Percentiles rank a stretch among this genome's conserved stretches.
phyloP scores from a whole-genome alignment of 2,329 filamentous ascomycete species.

The Trichoderma koningiopsis region DNA sequence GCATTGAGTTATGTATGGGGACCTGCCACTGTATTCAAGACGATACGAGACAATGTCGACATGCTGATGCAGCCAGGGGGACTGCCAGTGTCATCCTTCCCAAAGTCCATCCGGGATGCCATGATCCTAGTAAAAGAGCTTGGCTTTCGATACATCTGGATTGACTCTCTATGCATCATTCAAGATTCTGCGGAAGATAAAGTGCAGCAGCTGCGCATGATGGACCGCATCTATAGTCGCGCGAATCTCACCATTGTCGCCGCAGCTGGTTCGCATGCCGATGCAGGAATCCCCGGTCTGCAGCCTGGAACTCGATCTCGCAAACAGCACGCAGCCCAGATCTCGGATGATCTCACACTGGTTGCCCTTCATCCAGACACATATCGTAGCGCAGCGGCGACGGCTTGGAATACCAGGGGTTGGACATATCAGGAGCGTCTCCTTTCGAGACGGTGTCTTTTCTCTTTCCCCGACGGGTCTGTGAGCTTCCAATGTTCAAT shows the following conservation, averaged over 20 bases:
- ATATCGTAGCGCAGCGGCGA: not conserved
- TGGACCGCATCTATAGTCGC: constrained; percentile 24
- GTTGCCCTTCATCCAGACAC: constrained; percentile 13
- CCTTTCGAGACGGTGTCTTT: constrained; percentile 16
- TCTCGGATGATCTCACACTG: constrained; percentile 6
- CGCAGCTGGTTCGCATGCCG: constrained; percentile 16
- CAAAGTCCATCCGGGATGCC: constrained; percentile 23
- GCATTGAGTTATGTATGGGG: constrained; percentile 26
- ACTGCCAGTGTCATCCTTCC: not conserved
- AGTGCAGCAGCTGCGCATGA: constrained; percentile 21
- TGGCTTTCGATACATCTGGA: constrained; percentile 26
- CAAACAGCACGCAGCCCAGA: constrained; percentile 6
- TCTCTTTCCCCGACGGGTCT: constrained; percentile 16
- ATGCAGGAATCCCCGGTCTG: constrained; percentile 13
- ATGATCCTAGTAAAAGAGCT: constrained; percentile 20
- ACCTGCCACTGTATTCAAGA: constrained; percentile 6
- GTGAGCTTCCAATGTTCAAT: constrained; percentile 21
- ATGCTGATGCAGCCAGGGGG: constrained; percentile 12
- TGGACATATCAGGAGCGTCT: constrained; percentile 24
- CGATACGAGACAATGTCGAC: constrained; percentile 6
- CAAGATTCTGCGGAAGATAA: constrained; percentile 22
- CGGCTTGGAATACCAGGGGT: constrained; percentile 13
- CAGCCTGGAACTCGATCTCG: not conserved
- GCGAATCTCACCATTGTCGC: constrained; percentile 25
- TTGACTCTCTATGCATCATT: constrained; percentile 27